These are phyloP conservation scores for Aureobasidium melanogenum DNA, from an alignment of 2,329 filamentous ascomycete species.

Conservation along the genomic window DNA sequence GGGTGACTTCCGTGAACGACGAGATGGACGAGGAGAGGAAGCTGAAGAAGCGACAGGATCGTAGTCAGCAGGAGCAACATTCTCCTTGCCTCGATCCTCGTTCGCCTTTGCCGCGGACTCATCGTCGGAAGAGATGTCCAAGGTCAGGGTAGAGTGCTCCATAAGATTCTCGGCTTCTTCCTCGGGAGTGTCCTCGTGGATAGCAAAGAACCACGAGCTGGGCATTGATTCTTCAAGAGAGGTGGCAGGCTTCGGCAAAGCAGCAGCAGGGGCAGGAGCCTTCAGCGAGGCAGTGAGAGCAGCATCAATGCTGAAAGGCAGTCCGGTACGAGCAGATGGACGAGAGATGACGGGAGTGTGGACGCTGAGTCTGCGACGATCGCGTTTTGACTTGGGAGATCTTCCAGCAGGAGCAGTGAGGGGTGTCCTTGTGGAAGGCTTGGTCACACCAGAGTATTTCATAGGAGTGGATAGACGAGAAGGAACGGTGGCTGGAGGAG, in stretches of 20 bases:
- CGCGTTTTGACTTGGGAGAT: conserved; percentile 65
- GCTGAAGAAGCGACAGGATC: conserved; percentile 13
- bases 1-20: neutral
- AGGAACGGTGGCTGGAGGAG: conserved; percentile 24
- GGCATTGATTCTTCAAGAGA: conserved; percentile 50
- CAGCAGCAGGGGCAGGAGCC: conserved; percentile 31
- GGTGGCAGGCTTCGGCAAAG: conserved; percentile 30
- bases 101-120: conserved; percentile 52
- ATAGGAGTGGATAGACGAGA: conserved; percentile 28
- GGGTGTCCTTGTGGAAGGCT: conserved; percentile 35
- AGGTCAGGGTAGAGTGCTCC: conserved; percentile 76
- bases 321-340: conserved; percentile 32
- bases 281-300: conserved; percentile 70
- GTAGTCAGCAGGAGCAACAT: conserved; percentile 62
- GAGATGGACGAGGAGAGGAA: neutral
- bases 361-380: conserved; percentile 58
- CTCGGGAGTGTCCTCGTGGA: conserved; percentile 84
- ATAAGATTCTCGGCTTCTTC: conserved; percentile 88
- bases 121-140: conserved; percentile 88
- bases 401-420: conserved; percentile 63
- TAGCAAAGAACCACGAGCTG: conserved; percentile 77
- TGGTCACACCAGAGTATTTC: conserved; percentile 28
- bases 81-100: conserved; percentile 73
- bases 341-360: conserved; percentile 44
- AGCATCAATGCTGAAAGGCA: conserved; percentile 77